Evolutionary conservation across 1,284 basidiomycete species (phyloP).

Genomic region (Irpex sp.): DNA sequence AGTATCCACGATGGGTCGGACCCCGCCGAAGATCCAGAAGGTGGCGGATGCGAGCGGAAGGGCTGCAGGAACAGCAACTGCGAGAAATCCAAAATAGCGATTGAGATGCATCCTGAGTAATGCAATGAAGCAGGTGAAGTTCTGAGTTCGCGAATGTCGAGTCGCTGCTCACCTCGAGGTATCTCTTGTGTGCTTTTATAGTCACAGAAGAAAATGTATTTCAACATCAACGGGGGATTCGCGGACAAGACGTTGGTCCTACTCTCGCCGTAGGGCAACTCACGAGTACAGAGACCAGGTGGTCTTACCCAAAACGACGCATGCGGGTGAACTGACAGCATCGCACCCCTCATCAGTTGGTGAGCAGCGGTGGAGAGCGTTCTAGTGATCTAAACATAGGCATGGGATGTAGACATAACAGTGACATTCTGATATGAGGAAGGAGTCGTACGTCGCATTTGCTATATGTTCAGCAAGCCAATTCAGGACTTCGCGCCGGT

Average conservation of each 20-base stretch:
- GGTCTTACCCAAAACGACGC: not conserved
- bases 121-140: not conserved
- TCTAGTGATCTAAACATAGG: not conserved
- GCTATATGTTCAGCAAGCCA: too few species aligned
- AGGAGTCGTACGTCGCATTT: not conserved
- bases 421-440: not conserved
- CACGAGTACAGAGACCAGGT: not conserved
- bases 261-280: not conserved
- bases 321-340: not conserved
- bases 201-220: not conserved
- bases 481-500: too few species aligned
- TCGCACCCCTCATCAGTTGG: not conserved
- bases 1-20: slow-evolving; percentile 18
- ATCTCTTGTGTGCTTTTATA: not conserved
- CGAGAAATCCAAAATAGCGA: slow-evolving; percentile 7
- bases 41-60: not conserved
- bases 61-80: slow-evolving; percentile 4
- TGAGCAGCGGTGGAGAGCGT: not conserved
- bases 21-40: slow-evolving; percentile 18
- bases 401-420: not conserved
- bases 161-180: not conserved
- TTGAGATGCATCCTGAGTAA: slow-evolving; percentile 8
- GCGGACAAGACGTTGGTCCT: not conserved
- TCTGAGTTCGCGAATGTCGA: not conserved
- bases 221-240: not conserved